Evolutionary conservation across 257 asterid species (phyloP), one percentile per base, ranked within the genome.

Genomic region (Voacanga thouarsii): DNA sequence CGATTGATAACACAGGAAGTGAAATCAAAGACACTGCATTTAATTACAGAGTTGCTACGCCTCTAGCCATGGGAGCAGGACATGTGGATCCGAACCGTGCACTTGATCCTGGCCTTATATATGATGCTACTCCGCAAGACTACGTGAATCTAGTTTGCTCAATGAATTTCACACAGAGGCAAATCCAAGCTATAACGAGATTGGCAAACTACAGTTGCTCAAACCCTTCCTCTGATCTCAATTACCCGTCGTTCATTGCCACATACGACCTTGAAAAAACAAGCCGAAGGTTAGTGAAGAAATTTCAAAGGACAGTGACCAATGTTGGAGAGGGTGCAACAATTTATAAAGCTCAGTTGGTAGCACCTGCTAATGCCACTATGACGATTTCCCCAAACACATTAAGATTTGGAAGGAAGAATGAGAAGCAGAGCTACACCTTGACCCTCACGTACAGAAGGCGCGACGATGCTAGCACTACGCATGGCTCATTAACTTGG

Each of bases 21-120:
- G 63, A 30, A 5, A 81, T 81, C 30, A 77, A 81, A 71, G 81
- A 77, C n/a, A 24, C 45, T 4, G 79, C 69, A 24, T 53, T 53
- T 3, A 2, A 26, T 12, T 53, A n/a, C 45, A 41, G 73, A 19
- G 59, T 63, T 23, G 84, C 84, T 7, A 33, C 78, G 0, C 81
- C 81, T 50, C 23, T 77, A 14, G 78, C 50, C 16, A 77, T 81
- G 63, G 96, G 96, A 56, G 82, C 92, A 21, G 91, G 95, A 0
- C 88, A 81, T 3, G 83, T 87, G 6, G 86, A 88, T 75, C 92
- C 92, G 5, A 90, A 88, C 33, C 79, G 82, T 0, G 91, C 91
- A 1, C 84, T 87, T 49, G 86, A 90, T 77, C 91, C 95, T 0
- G 95, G 95, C 4, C 87, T 88, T 16, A 51, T 88, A 1, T 87